Evolutionary conservation across 2,329 filamentous ascomycete species (phyloP).

Genomic region (Magnaporthiopsis incrustans): DNA sequence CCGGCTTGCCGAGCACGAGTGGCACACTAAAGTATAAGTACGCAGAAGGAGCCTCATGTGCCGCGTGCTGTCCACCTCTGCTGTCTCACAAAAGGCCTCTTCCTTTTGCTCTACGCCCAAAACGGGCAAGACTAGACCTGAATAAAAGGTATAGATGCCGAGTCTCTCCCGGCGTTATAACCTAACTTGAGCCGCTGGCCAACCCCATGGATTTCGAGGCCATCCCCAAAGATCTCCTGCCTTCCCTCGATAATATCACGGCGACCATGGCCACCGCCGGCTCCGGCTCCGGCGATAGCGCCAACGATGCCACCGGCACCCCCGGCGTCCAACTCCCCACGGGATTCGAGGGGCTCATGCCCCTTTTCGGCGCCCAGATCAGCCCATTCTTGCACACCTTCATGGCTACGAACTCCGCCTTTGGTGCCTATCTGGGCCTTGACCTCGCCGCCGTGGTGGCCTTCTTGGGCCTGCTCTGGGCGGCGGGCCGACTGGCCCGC

Average conservation of each 20-base stretch:
- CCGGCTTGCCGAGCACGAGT: too few relatives aligned
- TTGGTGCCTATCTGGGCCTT: slow-evolving; percentile 36
- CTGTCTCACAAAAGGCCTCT: neutral
- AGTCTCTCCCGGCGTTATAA: too few relatives aligned
- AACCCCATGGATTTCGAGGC: slow-evolving; percentile 2
- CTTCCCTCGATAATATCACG: slow-evolving; percentile 1
- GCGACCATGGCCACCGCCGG: slow-evolving; percentile 12
- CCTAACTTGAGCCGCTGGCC: neutral
- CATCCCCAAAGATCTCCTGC: slow-evolving; percentile 1
- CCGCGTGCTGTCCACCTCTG: neutral
- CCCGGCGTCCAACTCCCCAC: slow-evolving; percentile 19
- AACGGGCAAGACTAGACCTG: neutral
- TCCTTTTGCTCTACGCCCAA: neutral
- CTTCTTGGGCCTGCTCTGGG: slow-evolving; percentile 39
- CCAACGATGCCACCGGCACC: slow-evolving; percentile 12
- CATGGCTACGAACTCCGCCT: slow-evolving; percentile 36
- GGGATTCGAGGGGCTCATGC: slow-evolving; percentile 23
- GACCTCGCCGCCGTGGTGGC: slow-evolving; percentile 41
- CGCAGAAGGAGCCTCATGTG: neutral
- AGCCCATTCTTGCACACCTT: slow-evolving; percentile 33
- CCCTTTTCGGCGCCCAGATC: slow-evolving; percentile 31
- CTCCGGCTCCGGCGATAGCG: slow-evolving; percentile 11
- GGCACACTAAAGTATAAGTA: neutral
- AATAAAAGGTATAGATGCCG: neutral
- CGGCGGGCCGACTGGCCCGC: slow-evolving; percentile 25